phyloP scores from a whole-genome alignment of 257 asterid genomes.

The Primulina tabacum region DNA sequence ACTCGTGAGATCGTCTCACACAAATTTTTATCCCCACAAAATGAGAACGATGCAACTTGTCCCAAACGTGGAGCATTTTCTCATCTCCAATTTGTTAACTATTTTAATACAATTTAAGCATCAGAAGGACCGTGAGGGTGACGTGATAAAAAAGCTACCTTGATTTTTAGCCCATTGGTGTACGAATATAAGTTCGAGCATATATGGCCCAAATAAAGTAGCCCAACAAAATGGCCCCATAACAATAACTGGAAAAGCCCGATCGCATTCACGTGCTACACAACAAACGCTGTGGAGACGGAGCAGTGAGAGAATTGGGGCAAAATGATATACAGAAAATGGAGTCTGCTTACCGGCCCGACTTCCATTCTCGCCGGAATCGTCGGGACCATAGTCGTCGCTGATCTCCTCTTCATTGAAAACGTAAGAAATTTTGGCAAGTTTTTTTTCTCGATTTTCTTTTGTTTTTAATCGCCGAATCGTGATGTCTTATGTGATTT shows the following conservation, averaged over 20 bases:
- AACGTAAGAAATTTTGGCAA: constrained; percentile 35
- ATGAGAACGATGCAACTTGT: no score
- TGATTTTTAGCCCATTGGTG: no score
- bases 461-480: constrained; percentile 5
- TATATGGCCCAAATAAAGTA: not conserved
- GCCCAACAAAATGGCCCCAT: not conserved
- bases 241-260: not conserved
- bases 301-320: not conserved
- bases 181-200: not conserved
- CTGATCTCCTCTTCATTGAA: constrained; percentile 57
- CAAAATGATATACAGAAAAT: constrained; percentile 70
- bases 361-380: constrained; percentile 51
- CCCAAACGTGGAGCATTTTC: no score
- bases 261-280: not conserved
- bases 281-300: not conserved
- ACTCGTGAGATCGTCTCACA: no score
- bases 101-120: no score
- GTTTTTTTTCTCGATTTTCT: not conserved
- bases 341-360: constrained; percentile 82
- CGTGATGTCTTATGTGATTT: not conserved
- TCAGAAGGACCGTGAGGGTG: no score
- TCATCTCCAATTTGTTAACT: no score
- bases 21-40: no score
- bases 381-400: constrained; percentile 60
- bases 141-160: no score